Percentiles rank a stretch among this genome's conserved stretches.
These are phyloP conservation scores for Lathyrus aphaca DNA, from an alignment of 306 rosid genomes.

Conservation along the genomic window DNA sequence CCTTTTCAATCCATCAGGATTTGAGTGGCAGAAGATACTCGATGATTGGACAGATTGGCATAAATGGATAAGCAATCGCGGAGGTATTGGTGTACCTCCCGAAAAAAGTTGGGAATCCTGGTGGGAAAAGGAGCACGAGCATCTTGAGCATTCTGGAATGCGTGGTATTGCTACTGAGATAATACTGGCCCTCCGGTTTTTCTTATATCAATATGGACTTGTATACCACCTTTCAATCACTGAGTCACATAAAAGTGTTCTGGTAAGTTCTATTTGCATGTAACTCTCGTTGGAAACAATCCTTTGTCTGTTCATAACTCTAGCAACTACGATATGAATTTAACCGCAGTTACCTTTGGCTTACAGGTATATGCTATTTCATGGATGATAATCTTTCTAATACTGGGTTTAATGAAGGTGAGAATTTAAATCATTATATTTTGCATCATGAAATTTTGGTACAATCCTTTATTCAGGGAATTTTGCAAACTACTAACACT, in stretches of 20 bases:
- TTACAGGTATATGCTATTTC: slow-evolving; percentile 85
- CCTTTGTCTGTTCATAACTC: slow-evolving; percentile 8
- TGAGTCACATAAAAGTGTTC: slow-evolving; percentile 51
- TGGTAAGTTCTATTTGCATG: slow-evolving; percentile 52
- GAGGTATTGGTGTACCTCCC: slow-evolving; percentile 85
- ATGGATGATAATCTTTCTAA: slow-evolving; percentile 73
- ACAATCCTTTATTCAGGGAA: slow-evolving; percentile 14
- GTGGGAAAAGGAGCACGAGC: slow-evolving; percentile 94
- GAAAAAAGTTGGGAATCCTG: slow-evolving; percentile 97
- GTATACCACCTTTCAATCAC: slow-evolving; percentile 84
- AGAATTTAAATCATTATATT: slow-evolving; percentile 33
- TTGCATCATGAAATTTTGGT: slow-evolving; percentile 9
- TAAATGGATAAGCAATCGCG: slow-evolving; percentile 86
- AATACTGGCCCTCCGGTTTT: slow-evolving; percentile 84
- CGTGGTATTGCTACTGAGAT: slow-evolving; percentile 75
- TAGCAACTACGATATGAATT: slow-evolving; percentile 29
- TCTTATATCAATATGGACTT: slow-evolving; percentile 87
- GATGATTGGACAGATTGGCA: slow-evolving; percentile 99
- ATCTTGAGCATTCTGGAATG: slow-evolving; percentile 70
- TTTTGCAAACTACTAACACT: slow-evolving; percentile 11
- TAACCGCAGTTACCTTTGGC: slow-evolving; percentile 39
- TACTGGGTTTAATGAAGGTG: slow-evolving; percentile 82
- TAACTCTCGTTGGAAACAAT: slow-evolving; percentile 1
- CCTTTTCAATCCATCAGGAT: slow-evolving; percentile 95
- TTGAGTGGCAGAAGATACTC: slow-evolving; percentile 98